Conservation (phyloP, 306 rosid genomes). For the Lotus japonicus region DNA sequence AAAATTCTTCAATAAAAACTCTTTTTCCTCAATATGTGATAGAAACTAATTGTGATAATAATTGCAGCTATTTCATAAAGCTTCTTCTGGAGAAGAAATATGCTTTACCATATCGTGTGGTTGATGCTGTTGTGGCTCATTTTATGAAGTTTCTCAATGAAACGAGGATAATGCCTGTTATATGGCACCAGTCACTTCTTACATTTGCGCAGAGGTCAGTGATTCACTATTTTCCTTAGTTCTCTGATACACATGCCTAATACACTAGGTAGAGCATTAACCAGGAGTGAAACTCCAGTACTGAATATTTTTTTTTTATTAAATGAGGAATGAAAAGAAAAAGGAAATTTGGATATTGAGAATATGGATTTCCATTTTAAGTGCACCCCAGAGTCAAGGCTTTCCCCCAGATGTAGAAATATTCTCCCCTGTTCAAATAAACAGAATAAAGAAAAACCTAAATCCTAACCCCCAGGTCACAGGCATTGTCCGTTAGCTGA, state of each 20-base stretch:
- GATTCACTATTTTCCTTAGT: background rate
- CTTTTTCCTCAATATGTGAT: background rate
- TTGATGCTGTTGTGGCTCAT: constrained; percentile 75
- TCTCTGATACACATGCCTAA: background rate
- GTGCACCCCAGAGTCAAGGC: background rate
- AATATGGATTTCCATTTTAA: background rate
- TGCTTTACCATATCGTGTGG: constrained; percentile 81
- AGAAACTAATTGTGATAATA: constrained; percentile 15
- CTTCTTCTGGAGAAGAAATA: constrained; percentile 91
- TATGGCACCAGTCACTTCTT: constrained; percentile 97
- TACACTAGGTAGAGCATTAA: background rate
- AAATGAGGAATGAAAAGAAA: background rate
- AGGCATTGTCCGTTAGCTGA: too few species aligned
- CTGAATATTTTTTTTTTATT: background rate
- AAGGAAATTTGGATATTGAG: background rate
- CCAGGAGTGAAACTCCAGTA: background rate
- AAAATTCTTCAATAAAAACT: background rate
- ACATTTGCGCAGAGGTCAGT: constrained; percentile 85
- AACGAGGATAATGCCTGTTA: constrained; percentile 78
- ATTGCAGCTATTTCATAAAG: constrained; percentile 87
- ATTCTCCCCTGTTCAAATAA: too few species aligned
- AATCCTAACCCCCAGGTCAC: background rate
- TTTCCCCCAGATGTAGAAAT: background rate
- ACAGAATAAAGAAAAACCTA: too few species aligned
- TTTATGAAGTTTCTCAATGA: constrained; percentile 73